Percentiles rank a stretch among this genome's conserved stretches.
Conservation (phyloP, 1,139 yeast species). For the Schwanniomyces etchellsii region DNA sequence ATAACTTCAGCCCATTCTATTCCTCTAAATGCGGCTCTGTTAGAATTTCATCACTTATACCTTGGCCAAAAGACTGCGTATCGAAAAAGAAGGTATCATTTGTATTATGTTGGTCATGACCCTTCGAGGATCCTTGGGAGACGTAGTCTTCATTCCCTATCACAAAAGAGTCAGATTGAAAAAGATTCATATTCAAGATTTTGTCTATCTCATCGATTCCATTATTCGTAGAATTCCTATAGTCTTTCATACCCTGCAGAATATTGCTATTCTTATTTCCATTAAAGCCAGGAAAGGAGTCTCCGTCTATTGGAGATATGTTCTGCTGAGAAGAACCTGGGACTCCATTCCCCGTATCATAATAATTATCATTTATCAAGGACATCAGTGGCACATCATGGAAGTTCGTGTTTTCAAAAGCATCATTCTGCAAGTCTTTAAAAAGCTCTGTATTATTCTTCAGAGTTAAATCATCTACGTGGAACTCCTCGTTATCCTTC, state of each 20-base stretch:
- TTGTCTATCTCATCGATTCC: constrained; percentile 37
- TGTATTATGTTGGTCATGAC: constrained; percentile 11
- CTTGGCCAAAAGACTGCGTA: constrained; percentile 7
- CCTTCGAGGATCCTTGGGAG: constrained; percentile 4
- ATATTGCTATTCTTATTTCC: neutral
- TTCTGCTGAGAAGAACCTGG: neutral
- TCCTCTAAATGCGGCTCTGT: constrained; percentile 7
- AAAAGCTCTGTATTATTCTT: constrained; percentile 20
- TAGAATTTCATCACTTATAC: constrained; percentile 12
- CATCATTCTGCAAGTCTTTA: constrained; percentile 12
- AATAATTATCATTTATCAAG: neutral
- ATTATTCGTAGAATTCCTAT: no score
- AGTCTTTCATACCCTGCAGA: neutral
- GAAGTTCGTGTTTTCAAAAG: constrained; percentile 1
- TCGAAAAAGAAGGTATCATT: constrained; percentile 1
- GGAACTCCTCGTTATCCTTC: constrained; percentile 1
- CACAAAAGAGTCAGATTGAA: constrained; percentile 27
- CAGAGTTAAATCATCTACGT: constrained; percentile 18
- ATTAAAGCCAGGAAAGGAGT: neutral
- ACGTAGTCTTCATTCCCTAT: constrained; percentile 11
- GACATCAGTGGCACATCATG: no score
- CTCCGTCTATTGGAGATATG: neutral
- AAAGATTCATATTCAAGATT: constrained; percentile 34
- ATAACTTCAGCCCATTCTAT: no score
- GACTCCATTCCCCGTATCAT: neutral